phyloP scores from a whole-genome alignment of 306 rosid genomes.

The Hippophae tibetana region DNA sequence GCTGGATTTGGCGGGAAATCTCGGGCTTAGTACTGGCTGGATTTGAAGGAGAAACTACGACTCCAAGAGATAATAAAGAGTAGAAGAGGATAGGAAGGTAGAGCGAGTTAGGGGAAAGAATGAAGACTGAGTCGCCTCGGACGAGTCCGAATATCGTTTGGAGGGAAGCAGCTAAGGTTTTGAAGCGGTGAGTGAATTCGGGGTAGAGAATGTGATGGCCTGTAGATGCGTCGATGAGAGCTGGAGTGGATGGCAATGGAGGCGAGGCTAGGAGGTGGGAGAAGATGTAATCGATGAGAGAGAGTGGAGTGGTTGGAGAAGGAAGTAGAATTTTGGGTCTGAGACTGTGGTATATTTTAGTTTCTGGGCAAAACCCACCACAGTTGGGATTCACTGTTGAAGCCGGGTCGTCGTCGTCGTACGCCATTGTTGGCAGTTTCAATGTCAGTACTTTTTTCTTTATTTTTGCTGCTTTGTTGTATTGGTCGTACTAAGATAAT shows the following conservation, averaged over 20 bases:
- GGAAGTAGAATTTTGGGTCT: conserved; percentile 16
- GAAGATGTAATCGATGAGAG: conserved; percentile 19
- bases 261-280: conserved; percentile 16
- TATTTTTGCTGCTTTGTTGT: too few species aligned
- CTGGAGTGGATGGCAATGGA: conserved; percentile 14
- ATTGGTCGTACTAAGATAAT: too few species aligned
- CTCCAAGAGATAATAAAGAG: conserved; percentile 28
- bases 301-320: conserved; percentile 15
- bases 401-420: not conserved
- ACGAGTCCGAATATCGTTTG: not conserved
- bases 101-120: conserved; percentile 24
- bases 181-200: conserved; percentile 19
- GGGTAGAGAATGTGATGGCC: conserved; percentile 14
- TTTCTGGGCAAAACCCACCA: conserved; percentile 20
- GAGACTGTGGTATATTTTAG: conserved; percentile 19
- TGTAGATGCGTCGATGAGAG: conserved; percentile 20
- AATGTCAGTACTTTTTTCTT: too few species aligned
- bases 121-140: conserved; percentile 13
- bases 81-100: conserved; percentile 24
- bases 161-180: conserved; percentile 17
- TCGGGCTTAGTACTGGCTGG: conserved; percentile 17
- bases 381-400: conserved; percentile 3
- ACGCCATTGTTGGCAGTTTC: not conserved
- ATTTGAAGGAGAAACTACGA: conserved; percentile 25
- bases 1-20: conserved; percentile 24